These are phyloP conservation scores for Apophysomyces variabilis DNA, from an alignment of 371 early-diverging fungal genomes.

Conservation along the genomic window DNA sequence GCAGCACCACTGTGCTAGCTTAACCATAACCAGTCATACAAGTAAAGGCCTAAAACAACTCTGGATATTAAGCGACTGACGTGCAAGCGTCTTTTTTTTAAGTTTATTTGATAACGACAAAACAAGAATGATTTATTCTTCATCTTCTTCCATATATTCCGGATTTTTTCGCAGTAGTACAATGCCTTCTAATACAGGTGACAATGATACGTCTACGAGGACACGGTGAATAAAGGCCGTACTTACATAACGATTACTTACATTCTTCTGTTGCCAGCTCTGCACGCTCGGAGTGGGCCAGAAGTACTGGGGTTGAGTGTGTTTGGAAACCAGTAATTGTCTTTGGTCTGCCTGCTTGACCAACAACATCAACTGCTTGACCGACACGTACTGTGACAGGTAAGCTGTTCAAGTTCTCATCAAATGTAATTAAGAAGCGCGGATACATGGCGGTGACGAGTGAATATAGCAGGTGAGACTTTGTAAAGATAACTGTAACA, in stretches of 20 bases:
- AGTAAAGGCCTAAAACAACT: too few species aligned
- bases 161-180: slow-evolving; percentile 95
- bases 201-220: slow-evolving; percentile 67
- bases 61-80: too few species aligned
- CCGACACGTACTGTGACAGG: slow-evolving; percentile 96
- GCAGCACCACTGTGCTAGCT: too few species aligned
- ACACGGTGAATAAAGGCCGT: slow-evolving; percentile 5
- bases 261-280: slow-evolving; percentile 98
- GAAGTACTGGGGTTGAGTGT: slow-evolving; percentile 96
- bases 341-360: slow-evolving; percentile 98
- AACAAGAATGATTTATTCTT: slow-evolving; percentile 39
- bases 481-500: slow-evolving; percentile 76
- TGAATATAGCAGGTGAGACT: slow-evolving; percentile 91
- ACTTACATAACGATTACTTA: slow-evolving; percentile 29
- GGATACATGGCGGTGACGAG: slow-evolving; percentile 95
- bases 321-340: slow-evolving; percentile 99
- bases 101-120: too few species aligned
- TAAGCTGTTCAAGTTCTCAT: slow-evolving; percentile 81
- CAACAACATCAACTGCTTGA: slow-evolving; percentile 98
- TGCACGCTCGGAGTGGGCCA: slow-evolving; percentile 96
- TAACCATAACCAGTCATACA: too few species aligned
- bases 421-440: slow-evolving; percentile 94
- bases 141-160: slow-evolving; percentile 78
- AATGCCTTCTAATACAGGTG: slow-evolving; percentile 92
- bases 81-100: too few species aligned